Base-by-base conservation (phyloP, 2,329 filamentous ascomycete species). In the Pyricularia sp. region DNA sequence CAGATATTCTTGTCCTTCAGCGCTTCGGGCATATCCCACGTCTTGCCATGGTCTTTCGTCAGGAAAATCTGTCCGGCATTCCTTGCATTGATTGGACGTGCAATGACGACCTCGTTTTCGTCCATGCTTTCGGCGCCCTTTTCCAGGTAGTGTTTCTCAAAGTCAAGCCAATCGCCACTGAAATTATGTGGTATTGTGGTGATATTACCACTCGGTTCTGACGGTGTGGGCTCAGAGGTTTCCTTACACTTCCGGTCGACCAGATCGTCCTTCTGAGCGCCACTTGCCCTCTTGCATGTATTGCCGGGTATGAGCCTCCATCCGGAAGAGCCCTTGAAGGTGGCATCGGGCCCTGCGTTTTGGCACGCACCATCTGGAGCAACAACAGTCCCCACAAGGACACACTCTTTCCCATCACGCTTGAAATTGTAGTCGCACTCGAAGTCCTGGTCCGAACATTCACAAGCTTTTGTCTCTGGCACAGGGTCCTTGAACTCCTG, bases 381-480 rank as follows among this genome's bases (percentile, higher is more conserved):
- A 2, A 83, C 77, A 63, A 97, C 78, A 3, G 86, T 81, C 0
- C 87, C 88, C 30, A 84, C 86, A 9, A 86, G 84, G 28, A 88
- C 83, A 76, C 95, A 98, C 71, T 90, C 84, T 66, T 86, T 86
- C 68, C 86, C 84, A 71, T 94, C 88, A 69, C 84, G 83, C 73
- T 87, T 86, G 70, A 97, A 98, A 78, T 97, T 96, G 83, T 92
- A 97, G 76, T 98, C 94, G 77, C 95, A 99, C 80, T 99, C 95
- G 77, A 97, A 99, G 78, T 99, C 96, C 42, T 84, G 82, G 69
- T 91, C 87, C 0, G 89, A 88, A 79, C 95, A 99, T 59, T 92
- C 88, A 82, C 95, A 99, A 65, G 88, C 79, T 73, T 92, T 87
- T 31, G 86, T 90, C 70, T 89, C 82, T 1, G 91, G 87, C 42